Percentiles rank a stretch among this genome's conserved stretches.
phyloP scores from a whole-genome alignment of 1,139 yeast genomes.

The Lodderomyces parapsilosis region DNA sequence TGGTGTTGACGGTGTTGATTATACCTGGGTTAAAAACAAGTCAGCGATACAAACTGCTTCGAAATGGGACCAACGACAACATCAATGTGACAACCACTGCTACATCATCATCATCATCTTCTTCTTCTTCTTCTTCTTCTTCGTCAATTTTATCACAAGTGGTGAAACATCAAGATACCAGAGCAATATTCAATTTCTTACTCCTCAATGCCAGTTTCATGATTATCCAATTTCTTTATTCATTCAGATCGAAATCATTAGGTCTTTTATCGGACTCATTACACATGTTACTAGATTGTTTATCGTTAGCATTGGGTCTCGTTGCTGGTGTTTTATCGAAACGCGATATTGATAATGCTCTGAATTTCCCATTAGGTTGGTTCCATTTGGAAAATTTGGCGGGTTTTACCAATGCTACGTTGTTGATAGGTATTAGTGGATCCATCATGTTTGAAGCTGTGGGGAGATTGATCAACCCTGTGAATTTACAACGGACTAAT shows the following conservation, averaged over 20 bases:
- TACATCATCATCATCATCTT: slow-evolving; percentile 3
- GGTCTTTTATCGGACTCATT: slow-evolving; percentile 90
- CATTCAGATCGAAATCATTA: slow-evolving; percentile 87
- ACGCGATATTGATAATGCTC: slow-evolving; percentile 49
- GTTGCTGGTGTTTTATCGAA: slow-evolving; percentile 72
- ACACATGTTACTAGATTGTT: slow-evolving; percentile 95
- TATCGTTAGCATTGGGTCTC: slow-evolving; percentile 84
- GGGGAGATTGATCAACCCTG: slow-evolving; percentile 77
- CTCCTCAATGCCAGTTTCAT: slow-evolving; percentile 85
- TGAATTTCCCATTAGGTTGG: slow-evolving; percentile 83
- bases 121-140: slow-evolving; percentile 1
- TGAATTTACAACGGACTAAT: slow-evolving; percentile 73
- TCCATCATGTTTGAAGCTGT: slow-evolving; percentile 87
- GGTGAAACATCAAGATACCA: slow-evolving; percentile 67
- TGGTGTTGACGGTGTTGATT: neutral
- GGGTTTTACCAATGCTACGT: slow-evolving; percentile 91
- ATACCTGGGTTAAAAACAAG: slow-evolving; percentile 3
- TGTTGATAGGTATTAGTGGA: slow-evolving; percentile 82
- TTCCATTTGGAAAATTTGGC: slow-evolving; percentile 85
- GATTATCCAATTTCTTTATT: slow-evolving; percentile 89
- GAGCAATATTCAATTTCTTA: slow-evolving; percentile 85
- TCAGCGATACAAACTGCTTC: neutral
- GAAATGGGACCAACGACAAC: neutral
- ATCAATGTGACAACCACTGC: slow-evolving; percentile 2
- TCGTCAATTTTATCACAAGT: slow-evolving; percentile 35